phyloP scores from a whole-genome alignment of 345 rosid species.

The Clarkia xantiana region DNA sequence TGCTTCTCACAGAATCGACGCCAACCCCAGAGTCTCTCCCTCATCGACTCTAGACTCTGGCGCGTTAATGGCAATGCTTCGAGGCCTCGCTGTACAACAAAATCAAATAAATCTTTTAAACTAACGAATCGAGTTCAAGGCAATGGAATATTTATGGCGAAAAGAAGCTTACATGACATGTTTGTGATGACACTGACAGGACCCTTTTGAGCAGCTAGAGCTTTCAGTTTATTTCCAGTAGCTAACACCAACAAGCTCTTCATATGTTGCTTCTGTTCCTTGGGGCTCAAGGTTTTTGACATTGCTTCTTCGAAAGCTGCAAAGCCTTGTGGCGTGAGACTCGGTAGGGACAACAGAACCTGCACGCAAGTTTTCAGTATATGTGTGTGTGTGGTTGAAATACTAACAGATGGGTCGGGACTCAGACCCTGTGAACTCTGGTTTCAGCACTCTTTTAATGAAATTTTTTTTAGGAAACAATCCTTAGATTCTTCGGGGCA shows the following conservation, averaged over 20 bases:
- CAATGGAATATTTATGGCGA: background rate
- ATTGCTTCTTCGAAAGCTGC: constrained; percentile 77
- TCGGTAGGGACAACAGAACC: constrained; percentile 78
- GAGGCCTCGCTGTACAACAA: constrained; percentile 36
- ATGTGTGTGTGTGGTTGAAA: background rate
- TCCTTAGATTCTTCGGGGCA: too few species aligned
- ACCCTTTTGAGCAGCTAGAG: constrained; percentile 68
- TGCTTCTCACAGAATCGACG: constrained; percentile 39
- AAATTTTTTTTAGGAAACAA: too few species aligned
- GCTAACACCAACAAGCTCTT: constrained; percentile 70
- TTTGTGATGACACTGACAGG: constrained; percentile 57
- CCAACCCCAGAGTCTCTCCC: constrained; percentile 50
- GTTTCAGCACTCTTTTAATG: too few species aligned
- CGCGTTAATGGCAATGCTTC: constrained; percentile 21
- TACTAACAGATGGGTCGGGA: too few species aligned
- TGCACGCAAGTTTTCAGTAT: constrained; percentile 13
- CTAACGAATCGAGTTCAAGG: background rate
- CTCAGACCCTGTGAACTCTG: too few species aligned
- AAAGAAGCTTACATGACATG: constrained; percentile 39
- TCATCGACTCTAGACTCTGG: constrained; percentile 41
- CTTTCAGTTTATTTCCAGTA: constrained; percentile 69
- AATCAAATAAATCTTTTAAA: background rate
- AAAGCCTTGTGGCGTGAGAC: constrained; percentile 49
- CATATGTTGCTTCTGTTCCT: constrained; percentile 85
- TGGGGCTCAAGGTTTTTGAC: constrained; percentile 67